Base-by-base conservation (phyloP, 768 basidiomycete genomes). In the Cystofilobasidium capitatum region DNA sequence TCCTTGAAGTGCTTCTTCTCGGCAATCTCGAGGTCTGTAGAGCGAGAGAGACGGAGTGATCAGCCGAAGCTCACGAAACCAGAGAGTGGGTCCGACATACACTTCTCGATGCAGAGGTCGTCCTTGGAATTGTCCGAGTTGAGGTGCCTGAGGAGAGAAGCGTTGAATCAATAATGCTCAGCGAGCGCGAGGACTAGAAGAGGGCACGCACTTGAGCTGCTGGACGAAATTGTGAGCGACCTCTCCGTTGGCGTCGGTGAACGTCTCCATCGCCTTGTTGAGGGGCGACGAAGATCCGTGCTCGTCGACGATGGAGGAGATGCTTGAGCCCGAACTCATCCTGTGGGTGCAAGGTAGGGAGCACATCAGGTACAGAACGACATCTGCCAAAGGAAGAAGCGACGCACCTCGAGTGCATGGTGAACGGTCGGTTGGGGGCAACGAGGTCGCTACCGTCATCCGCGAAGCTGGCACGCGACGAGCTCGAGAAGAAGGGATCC, bases 191-290 rank as follows among this genome's bases (percentile, higher is more conserved):
- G n/a, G n/a, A n/a, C n/a, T n/a, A n/a, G n/a, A n/a, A n/a, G n/a
- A n/a, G n/a, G n/a, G n/a, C n/a, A n/a, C n/a, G n/a, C n/a, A n/a
- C 74, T 90, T 87, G 49, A 96, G 78, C 76, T 88, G 90, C 72
- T 88, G 85, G 9, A 91, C 89, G 76, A 94, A 96, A 64, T 89
- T 86, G 36, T 86, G 83, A 16, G 91, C 88, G 57, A 96, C 91
- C 54, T 88, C 89, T 36, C 92, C 92, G 75, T 94, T 90, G 0
- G 88, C 82, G 76, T 94, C 92, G n/a, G 92, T 94, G 78, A 96
- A 96, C 87, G 68, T 69, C 45, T 69, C 62, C 68, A 69, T 69
- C 88, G 91, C 90, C 78, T 93, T 94, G 80, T 96, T 96, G 69
- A 94, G 79, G 9, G 92, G 91, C 22, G 92, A 77, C 1, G 71